Base-by-base conservation (phyloP, 306 rosid genomes). In the Sechiopsis laciniata region DNA sequence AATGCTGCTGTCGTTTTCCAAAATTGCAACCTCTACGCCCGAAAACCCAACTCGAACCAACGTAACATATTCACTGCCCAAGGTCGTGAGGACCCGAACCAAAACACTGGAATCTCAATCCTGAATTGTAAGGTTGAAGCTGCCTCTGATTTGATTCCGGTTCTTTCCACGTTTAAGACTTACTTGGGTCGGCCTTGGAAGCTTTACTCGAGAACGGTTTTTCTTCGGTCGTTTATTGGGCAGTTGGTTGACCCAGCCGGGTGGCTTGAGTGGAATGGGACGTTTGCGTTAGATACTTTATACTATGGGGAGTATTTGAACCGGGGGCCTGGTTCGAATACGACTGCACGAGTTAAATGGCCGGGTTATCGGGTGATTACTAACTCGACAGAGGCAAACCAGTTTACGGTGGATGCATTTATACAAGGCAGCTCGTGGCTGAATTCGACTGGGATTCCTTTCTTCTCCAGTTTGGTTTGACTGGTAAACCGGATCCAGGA, bases 151-250 rank as follows among this genome's bases (percentile, higher is more conserved):
- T 72, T 93, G 1, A 63, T 80, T 5, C 97, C 96, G 0, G 83
- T 87, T 0, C 78, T 81, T 15, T 65, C 88, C 0, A 20, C 78
- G 8, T 90, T 93, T 79, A 74, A 71, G 70, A 83, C 72, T 3
- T 93, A 88, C 77, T 79, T 90, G 0, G 98, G 96, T 1, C 89
- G 98, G 0, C 98, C 96, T 0, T 94, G 97, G 98, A 94, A 90
- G 69, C 67, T 64, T 58, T 86, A 83, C 42, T 94, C 98, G 0
- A 82, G 97, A 62, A 90, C 98, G 0, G 96, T 93, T 68, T 81
- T 51, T 72, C 35, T 93, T 0, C 60, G 63, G 8, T 87, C 96
- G 4, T 35, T 74, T 61, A 80, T 93, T 1, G 97, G 81, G 15
- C 85, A 94, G 71, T 7, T 85, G 58, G 80, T 90, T 0, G 86